phyloP scores from a whole-genome alignment of 176 grass and related monocot genomes.

The Zoysia japonica region DNA sequence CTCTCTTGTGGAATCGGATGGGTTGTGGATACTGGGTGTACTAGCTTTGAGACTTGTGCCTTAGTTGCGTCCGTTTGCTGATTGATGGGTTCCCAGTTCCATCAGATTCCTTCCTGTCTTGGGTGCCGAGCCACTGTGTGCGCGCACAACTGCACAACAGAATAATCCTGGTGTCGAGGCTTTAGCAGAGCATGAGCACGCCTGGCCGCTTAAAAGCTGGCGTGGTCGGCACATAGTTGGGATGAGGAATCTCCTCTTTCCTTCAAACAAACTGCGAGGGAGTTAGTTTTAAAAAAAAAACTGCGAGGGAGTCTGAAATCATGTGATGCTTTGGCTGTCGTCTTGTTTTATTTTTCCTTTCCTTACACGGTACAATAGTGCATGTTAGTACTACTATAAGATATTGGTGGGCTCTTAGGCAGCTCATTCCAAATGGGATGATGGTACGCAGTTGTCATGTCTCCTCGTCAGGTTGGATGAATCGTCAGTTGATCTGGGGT shows the following conservation, averaged over 20 bases:
- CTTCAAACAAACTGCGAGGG: slow-evolving; percentile 1
- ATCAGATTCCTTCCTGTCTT: slow-evolving; percentile 20
- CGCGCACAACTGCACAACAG: background rate
- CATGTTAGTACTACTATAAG: slow-evolving; percentile 15
- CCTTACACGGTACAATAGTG: background rate
- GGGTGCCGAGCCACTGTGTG: slow-evolving; percentile 1
- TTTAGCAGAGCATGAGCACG: slow-evolving; percentile 37
- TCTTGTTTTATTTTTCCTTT: background rate
- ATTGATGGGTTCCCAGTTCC: background rate
- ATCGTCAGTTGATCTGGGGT: slow-evolving; percentile 4
- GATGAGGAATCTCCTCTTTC: background rate
- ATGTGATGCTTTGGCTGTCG: slow-evolving; percentile 35
- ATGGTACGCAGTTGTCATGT: background rate
- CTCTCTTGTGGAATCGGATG: background rate
- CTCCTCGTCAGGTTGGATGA: slow-evolving; percentile 25
- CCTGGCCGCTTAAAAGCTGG: slow-evolving; percentile 24
- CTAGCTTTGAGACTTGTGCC: background rate
- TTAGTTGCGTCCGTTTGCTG: background rate
- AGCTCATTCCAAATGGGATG: slow-evolving; percentile 29
- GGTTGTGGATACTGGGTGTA: too few relatives aligned
- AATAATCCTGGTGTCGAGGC: slow-evolving; percentile 31
- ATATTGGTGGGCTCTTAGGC: slow-evolving; percentile 1
- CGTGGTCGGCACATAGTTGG: slow-evolving; percentile 30
- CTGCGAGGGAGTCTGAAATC: slow-evolving; percentile 20
- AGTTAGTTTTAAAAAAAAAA: background rate